Conservation (phyloP, 2,329 filamentous ascomycete genomes). For the Verticillium albo-atrum region DNA sequence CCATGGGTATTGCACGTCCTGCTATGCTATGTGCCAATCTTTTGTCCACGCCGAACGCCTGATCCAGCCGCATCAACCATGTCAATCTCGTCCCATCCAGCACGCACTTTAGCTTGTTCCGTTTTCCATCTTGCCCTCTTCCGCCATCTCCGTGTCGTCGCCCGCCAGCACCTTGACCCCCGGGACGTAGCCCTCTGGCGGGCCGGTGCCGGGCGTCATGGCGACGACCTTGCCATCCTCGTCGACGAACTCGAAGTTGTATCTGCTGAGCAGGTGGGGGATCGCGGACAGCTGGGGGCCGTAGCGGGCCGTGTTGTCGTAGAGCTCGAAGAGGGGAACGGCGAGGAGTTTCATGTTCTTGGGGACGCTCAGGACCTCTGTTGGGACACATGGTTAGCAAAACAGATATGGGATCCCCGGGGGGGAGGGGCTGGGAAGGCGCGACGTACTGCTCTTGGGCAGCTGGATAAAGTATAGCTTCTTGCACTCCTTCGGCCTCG, state of each 20-base stretch:
- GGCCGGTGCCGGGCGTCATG: slow-evolving; percentile 68
- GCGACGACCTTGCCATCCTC: slow-evolving; percentile 86
- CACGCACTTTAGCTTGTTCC: slow-evolving; percentile 15
- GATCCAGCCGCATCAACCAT: neutral
- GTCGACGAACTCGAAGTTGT: slow-evolving; percentile 97
- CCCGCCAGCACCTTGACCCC: slow-evolving; percentile 63
- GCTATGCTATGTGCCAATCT: neutral
- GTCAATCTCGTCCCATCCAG: neutral
- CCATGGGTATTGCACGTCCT: neutral
- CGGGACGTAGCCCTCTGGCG: slow-evolving; percentile 54
- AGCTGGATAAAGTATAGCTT: slow-evolving; percentile 97
- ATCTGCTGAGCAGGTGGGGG: slow-evolving; percentile 87
- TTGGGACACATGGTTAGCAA: neutral
- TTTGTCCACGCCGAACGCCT: slow-evolving; percentile 15
- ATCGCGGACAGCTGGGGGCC: slow-evolving; percentile 95
- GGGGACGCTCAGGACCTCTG: slow-evolving; percentile 91
- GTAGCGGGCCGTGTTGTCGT: slow-evolving; percentile 94
- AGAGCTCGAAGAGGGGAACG: slow-evolving; percentile 94
- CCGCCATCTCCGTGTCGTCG: slow-evolving; percentile 57
- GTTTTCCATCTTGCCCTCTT: slow-evolving; percentile 39
- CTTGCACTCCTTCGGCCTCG: slow-evolving; percentile 96
- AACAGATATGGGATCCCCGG: neutral
- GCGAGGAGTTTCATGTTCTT: slow-evolving; percentile 99
- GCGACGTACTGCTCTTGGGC: slow-evolving; percentile 71
- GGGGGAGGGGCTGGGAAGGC: slow-evolving; percentile 1